These are phyloP conservation scores for Aspergillus puulaauensis DNA, from an alignment of 2,329 filamentous ascomycete species.

Conservation along the genomic window DNA sequence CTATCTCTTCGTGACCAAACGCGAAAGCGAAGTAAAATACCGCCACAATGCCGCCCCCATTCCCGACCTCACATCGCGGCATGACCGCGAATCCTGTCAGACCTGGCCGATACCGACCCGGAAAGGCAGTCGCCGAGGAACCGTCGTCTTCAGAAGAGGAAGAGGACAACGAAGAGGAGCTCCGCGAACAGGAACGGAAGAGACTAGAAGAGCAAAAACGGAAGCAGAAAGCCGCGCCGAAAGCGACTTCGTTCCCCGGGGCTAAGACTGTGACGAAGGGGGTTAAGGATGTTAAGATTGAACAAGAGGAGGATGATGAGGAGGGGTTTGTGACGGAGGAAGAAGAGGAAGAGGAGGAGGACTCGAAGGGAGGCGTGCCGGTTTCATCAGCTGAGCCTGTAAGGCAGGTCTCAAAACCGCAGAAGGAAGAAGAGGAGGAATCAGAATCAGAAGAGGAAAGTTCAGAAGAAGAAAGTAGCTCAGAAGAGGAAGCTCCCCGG, in stretches of 20 bases:
- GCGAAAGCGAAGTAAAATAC: neutral
- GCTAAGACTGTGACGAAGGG: conserved; percentile 31
- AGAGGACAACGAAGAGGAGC: conserved; percentile 58
- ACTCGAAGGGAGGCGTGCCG: conserved; percentile 31
- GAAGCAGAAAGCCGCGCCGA: conserved; percentile 42
- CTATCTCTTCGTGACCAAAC: too few relatives aligned
- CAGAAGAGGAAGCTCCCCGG: conserved; percentile 58
- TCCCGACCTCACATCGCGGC: conserved; percentile 51
- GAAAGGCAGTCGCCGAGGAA: conserved; percentile 64
- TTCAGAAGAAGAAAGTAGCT: conserved; percentile 54
- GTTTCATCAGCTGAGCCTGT: conserved; percentile 15
- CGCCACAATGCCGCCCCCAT: conserved; percentile 42
- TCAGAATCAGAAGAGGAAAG: conserved; percentile 43
- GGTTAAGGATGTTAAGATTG: conserved; percentile 34
- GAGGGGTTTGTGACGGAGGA: conserved; percentile 63
- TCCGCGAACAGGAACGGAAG: conserved; percentile 53
- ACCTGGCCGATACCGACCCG: conserved; percentile 79
- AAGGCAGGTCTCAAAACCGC: conserved; percentile 18
- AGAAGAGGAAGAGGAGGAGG: conserved; percentile 43
- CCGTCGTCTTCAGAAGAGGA: conserved; percentile 53
- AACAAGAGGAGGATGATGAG: conserved; percentile 47
- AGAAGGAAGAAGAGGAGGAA: conserved; percentile 48
- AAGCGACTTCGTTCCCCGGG: conserved; percentile 40
- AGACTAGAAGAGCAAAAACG: conserved; percentile 35
- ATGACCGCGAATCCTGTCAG: conserved; percentile 91